A percentile compares a stretch with the other conserved stretches of the same genome.
phyloP scores from a whole-genome alignment of 768 basidiomycete genomes.

The Leccinum subtestaceum region DNA sequence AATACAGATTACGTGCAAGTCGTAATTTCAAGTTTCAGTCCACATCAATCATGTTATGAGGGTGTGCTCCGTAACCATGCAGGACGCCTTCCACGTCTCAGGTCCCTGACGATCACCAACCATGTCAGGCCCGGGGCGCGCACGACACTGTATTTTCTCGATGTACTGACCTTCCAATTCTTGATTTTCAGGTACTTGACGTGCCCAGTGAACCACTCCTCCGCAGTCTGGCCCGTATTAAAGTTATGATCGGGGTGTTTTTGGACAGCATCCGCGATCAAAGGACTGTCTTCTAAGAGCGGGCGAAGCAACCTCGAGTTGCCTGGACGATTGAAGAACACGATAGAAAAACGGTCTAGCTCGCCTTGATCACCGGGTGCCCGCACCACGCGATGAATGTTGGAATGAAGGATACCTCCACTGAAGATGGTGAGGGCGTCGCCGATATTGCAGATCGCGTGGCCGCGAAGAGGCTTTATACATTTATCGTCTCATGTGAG shows the following conservation, averaged over 20 bases:
- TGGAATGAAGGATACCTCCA: not conserved
- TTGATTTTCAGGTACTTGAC: not conserved
- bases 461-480: not conserved
- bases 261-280: not conserved
- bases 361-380: not conserved
- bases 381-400: not conserved
- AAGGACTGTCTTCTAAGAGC: not conserved
- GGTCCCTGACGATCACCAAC: constrained; percentile 21
- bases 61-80: constrained; percentile 30
- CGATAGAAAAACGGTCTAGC: not conserved
- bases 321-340: not conserved
- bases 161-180: not conserved
- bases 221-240: not conserved
- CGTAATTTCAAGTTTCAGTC: not conserved
- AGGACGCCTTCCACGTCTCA: constrained; percentile 26
- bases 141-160: not conserved
- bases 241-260: not conserved
- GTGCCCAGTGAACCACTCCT: not conserved
- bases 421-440: not conserved
- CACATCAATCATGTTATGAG: not conserved
- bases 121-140: not conserved
- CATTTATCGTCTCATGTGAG: not conserved
- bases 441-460: not conserved
- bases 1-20: not conserved
- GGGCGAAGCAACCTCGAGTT: not conserved